A percentile compares a stretch with the other conserved stretches of the same genome.
Evolutionary conservation across 371 early-diverging fungal genomes (phyloP).

Genomic region (Mucor saturninus): DNA sequence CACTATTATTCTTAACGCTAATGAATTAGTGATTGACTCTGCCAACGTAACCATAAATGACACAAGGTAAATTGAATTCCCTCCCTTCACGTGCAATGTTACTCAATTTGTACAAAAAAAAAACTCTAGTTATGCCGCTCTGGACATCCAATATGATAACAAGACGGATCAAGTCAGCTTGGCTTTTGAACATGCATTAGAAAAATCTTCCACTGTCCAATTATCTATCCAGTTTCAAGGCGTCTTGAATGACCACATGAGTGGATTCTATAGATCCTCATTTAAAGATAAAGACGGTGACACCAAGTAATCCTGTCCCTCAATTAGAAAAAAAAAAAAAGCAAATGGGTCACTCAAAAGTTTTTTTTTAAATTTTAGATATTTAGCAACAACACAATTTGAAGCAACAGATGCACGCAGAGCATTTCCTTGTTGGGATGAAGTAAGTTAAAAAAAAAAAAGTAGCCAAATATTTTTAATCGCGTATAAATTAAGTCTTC

Average conservation of each 20-base stretch:
- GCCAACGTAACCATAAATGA: conserved; percentile 28
- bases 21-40: conserved; percentile 45
- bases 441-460: conserved; percentile 35
- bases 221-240: conserved; percentile 72
- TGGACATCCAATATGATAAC: conserved; percentile 54
- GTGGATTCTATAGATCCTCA: conserved; percentile 83
- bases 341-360: no score
- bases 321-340: no score
- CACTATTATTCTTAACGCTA: conserved; percentile 65
- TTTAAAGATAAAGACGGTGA: conserved; percentile 70
- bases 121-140: conserved; percentile 8
- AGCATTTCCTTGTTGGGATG: conserved; percentile 94
- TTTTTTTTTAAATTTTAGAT: conserved; percentile 24
- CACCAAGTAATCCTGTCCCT: conserved; percentile 39
- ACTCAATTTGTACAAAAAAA: neutral
- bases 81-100: neutral
- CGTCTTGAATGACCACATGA: conserved; percentile 79
- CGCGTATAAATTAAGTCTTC: no score
- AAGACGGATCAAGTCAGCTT: conserved; percentile 66
- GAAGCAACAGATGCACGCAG: conserved; percentile 92
- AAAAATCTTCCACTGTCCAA: conserved; percentile 50
- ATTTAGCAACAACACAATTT: conserved; percentile 89
- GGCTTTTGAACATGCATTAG: conserved; percentile 54
- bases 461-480: neutral
- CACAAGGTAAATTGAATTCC: conserved; percentile 23